Conservation (phyloP, 805 yeast genomes). For the Metschnikowia proteae region DNA sequence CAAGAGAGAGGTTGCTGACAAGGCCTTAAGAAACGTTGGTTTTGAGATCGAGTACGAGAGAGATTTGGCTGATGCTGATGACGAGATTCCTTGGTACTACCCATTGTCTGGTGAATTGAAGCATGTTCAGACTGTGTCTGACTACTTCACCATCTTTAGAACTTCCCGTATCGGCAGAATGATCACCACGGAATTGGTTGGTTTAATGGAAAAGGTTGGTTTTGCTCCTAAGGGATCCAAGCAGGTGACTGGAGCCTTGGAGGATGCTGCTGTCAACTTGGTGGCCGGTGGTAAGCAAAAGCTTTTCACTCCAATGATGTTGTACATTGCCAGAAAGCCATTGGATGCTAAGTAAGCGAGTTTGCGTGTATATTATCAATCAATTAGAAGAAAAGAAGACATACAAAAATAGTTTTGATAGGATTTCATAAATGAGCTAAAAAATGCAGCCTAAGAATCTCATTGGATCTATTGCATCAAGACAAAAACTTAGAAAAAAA, state of each 20-base stretch:
- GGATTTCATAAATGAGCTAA: too few species aligned
- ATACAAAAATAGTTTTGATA: too few species aligned
- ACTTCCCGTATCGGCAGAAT: constrained; percentile 84
- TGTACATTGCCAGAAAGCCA: constrained; percentile 87
- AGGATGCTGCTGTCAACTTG: constrained; percentile 93
- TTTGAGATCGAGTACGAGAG: constrained; percentile 71
- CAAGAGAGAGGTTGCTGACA: constrained; percentile 75
- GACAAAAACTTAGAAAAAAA: constrained; percentile 3
- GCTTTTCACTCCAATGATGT: constrained; percentile 97
- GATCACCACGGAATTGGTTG: constrained; percentile 75
- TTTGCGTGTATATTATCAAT: background rate
- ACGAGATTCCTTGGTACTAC: constrained; percentile 94
- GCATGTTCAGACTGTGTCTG: constrained; percentile 74
- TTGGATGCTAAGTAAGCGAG: constrained; percentile 16
- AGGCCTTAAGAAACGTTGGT: constrained; percentile 83
- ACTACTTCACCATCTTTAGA: constrained; percentile 80
- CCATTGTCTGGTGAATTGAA: constrained; percentile 94
- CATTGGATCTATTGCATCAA: too few species aligned
- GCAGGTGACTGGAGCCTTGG: constrained; percentile 88
- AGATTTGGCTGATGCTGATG: constrained; percentile 81
- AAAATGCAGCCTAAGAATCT: too few species aligned
- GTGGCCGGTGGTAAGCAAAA: constrained; percentile 89
- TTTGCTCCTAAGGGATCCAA: constrained; percentile 87
- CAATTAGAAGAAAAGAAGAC: background rate
- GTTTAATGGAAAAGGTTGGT: constrained; percentile 78